phyloP scores from a whole-genome alignment of 768 basidiomycete genomes.

The Postia placenta region DNA sequence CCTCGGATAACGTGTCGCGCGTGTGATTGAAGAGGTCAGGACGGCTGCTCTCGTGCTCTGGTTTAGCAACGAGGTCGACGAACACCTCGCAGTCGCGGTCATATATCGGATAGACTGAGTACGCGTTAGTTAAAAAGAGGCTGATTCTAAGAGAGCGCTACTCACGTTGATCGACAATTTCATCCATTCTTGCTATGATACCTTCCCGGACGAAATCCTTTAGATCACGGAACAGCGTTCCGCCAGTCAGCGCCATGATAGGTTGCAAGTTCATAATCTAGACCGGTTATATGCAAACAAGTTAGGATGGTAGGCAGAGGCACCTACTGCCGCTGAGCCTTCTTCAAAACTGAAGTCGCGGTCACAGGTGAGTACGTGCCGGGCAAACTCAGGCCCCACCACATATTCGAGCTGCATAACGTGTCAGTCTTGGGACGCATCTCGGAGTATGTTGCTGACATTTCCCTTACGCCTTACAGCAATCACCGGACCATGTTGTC shows the following conservation, averaged over 20 bases:
- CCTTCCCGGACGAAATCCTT: conserved; percentile 24
- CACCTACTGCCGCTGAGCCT: conserved; percentile 24
- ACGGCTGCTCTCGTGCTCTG: conserved; percentile 3
- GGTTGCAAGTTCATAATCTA: conserved; percentile 28
- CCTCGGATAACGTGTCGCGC: conserved; percentile 25
- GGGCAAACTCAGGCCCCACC: conserved; percentile 22
- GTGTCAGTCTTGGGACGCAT: neutral
- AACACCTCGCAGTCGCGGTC: conserved; percentile 16
- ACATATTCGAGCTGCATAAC: conserved; percentile 28
- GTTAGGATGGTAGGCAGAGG: neutral
- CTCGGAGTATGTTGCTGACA: conserved; percentile 11
- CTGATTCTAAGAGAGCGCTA: neutral
- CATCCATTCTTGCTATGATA: conserved; percentile 22
- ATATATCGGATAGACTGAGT: conserved; percentile 19
- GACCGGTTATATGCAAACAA: neutral
- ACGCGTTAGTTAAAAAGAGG: neutral
- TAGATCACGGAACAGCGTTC: conserved; percentile 24
- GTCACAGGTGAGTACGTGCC: conserved; percentile 25
- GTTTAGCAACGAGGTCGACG: conserved; percentile 8
- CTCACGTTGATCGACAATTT: conserved; percentile 16
- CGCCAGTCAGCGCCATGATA: conserved; percentile 19
- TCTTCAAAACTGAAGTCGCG: conserved; percentile 28
- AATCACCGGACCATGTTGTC: conserved; percentile 25
- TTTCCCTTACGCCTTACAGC: conserved; percentile 26
- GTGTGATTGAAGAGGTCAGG: conserved; percentile 25